Evolutionary conservation across 2,329 filamentous ascomycete genomes (phyloP), one percentile per base, ranked within the genome.

Genomic region (Trichophaea hybrida): DNA sequence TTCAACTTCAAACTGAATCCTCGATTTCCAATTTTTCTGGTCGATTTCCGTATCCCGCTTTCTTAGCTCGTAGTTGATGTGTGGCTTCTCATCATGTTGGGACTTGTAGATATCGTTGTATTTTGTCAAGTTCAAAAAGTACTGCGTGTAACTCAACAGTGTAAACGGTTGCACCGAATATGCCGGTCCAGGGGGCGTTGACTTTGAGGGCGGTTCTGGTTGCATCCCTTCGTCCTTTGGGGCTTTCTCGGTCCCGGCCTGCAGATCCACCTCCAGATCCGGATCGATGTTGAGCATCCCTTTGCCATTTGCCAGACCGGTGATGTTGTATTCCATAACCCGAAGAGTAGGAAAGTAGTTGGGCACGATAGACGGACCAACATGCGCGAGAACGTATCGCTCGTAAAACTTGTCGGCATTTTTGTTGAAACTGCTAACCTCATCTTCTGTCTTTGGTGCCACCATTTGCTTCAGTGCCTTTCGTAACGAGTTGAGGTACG

Each of bases 321-420:
- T 86, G 58, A 88, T 88, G 70, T 98, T 97, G 76, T 97, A 98
- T 69, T 95, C 88, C 65, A 91, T 77, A n/a, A 98, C 79, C n/a
- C 90, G 81, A 35, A 96, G 73, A 0, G 86, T 89, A 0, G 91
- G 93, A 65, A 90, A 93, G 72, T 88, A 94, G 69, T 93, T 96
- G 5, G 91, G 93, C 6, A 97, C 87, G 40, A 98, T 76, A 69
- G 90, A 97, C 0, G 91, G 87, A 51, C 84, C 81, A 59, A 97
- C 84, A 32, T 93, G 75, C 0, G 86, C 84, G 5, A 94, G 72
- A 57, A 89, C 84, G 71, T 88, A 98, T 56, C 89, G 80, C 73
- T 98, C 89, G 2, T 83, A 89, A 74, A 82, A 94, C 63, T 80
- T 79, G 17, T 86, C 88, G 63, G 94, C 83, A 63, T 82, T 79